A percentile compares a stretch with the other conserved stretches of the same genome.
phyloP scores from a whole-genome alignment of 768 basidiomycete species.

The Phylloporus sp. region DNA sequence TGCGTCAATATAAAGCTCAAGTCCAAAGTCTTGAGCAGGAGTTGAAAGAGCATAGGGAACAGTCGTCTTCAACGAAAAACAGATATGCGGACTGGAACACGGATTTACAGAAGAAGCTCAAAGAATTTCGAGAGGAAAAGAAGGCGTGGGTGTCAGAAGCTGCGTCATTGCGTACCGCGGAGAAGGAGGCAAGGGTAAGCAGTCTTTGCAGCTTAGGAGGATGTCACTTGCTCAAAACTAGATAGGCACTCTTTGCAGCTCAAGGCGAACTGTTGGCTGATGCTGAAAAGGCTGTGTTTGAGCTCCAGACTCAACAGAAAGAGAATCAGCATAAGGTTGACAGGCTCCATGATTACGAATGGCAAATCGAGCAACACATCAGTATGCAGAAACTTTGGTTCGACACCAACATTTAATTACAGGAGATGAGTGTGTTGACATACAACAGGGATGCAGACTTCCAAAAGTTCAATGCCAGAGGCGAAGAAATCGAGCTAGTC shows the following conservation, averaged over 20 bases:
- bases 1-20: constrained; percentile 70
- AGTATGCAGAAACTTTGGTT: constrained; percentile 79
- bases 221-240: neutral
- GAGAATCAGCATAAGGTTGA: constrained; percentile 80
- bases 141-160: constrained; percentile 71
- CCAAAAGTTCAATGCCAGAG: constrained; percentile 61
- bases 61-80: constrained; percentile 68
- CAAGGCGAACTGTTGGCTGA: constrained; percentile 67
- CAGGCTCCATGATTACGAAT: constrained; percentile 79
- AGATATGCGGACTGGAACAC: constrained; percentile 83
- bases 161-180: constrained; percentile 59
- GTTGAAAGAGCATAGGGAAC: constrained; percentile 67
- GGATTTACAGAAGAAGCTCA: constrained; percentile 74
- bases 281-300: constrained; percentile 66
- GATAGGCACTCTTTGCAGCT: constrained; percentile 60
- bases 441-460: constrained; percentile 68
- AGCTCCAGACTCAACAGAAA: constrained; percentile 69
- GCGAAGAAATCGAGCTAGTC: constrained; percentile 53
- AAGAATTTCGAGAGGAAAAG: constrained; percentile 74
- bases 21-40: constrained; percentile 65
- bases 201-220: neutral
- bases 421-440: constrained; percentile 7
- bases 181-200: constrained; percentile 65
- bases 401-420: constrained; percentile 16
- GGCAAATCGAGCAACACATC: constrained; percentile 78